Evolutionary conservation across 768 basidiomycete species (phyloP).

Genomic region (Macrolepiota albuminosa): DNA sequence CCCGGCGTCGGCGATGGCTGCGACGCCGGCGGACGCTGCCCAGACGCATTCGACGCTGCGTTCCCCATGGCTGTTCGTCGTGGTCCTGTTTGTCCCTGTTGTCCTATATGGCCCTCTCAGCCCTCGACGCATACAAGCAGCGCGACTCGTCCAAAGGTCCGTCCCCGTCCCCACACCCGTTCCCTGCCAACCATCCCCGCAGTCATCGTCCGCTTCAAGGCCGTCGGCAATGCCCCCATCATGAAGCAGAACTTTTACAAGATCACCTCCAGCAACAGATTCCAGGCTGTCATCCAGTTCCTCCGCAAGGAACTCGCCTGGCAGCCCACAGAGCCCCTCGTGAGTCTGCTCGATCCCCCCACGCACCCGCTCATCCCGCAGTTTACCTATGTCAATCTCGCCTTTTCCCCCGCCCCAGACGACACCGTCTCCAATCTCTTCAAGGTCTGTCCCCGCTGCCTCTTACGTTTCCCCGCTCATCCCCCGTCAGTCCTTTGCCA

Average conservation of each 20-base stretch:
- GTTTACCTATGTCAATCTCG: constrained; percentile 47
- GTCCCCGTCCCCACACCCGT: neutral
- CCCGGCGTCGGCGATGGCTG: constrained; percentile 25
- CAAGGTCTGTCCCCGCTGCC: constrained; percentile 40
- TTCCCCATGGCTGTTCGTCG: constrained; percentile 6
- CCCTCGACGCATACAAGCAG: constrained; percentile 83
- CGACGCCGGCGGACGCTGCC: neutral
- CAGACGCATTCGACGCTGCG: constrained; percentile 5
- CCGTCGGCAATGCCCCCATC: constrained; percentile 95
- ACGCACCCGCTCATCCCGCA: constrained; percentile 4
- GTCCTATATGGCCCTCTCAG: constrained; percentile 19
- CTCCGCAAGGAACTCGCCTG: constrained; percentile 84
- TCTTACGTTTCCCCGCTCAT: neutral
- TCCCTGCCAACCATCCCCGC: neutral
- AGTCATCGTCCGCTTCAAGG: constrained; percentile 98
- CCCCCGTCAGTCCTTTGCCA: constrained; percentile 65
- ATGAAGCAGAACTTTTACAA: constrained; percentile 99
- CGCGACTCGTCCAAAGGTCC: constrained; percentile 78
- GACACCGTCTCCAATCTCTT: constrained; percentile 76
- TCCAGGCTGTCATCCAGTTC: constrained; percentile 94
- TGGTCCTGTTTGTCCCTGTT: neutral
- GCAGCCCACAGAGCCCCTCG: constrained; percentile 83
- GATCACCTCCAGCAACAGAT: constrained; percentile 90
- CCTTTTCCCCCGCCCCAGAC: constrained; percentile 80
- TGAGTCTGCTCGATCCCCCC: constrained; percentile 28